Evolutionary conservation across 2,329 filamentous ascomycete genomes (phyloP).

Genomic region (Ophiocordyceps australis): DNA sequence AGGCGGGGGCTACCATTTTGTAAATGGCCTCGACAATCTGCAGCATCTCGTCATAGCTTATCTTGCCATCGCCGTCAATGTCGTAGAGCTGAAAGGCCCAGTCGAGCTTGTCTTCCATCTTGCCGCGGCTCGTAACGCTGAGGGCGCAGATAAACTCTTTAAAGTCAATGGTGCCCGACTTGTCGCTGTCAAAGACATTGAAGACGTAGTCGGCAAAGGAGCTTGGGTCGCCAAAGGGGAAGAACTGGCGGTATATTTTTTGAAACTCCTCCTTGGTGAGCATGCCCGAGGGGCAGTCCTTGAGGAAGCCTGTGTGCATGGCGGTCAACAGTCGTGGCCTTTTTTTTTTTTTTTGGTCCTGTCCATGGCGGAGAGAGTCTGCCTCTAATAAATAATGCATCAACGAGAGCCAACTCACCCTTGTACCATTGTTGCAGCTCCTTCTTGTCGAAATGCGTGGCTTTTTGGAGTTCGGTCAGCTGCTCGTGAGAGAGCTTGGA

Average conservation of each 20-base stretch:
- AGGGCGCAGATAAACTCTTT: slow-evolving; percentile 99
- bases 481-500: slow-evolving; percentile 96
- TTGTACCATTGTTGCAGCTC: slow-evolving; percentile 99
- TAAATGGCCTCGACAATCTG: slow-evolving; percentile 98
- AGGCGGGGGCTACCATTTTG: slow-evolving; percentile 67
- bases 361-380: too few relatives aligned
- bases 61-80: slow-evolving; percentile 97
- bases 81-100: slow-evolving; percentile 99
- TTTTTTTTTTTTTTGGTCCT: too few relatives aligned
- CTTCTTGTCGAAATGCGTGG: slow-evolving; percentile 98
- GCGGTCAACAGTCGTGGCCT: neutral
- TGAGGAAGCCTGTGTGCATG: slow-evolving; percentile 59
- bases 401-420: slow-evolving; percentile 35
- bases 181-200: slow-evolving; percentile 96
- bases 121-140: slow-evolving; percentile 88
- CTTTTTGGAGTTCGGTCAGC: slow-evolving; percentile 86
- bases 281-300: slow-evolving; percentile 93
- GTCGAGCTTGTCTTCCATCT: slow-evolving; percentile 98
- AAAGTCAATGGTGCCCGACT: slow-evolving; percentile 95
- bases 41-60: slow-evolving; percentile 98
- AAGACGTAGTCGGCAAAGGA: slow-evolving; percentile 98
- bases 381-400: too few relatives aligned
- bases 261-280: slow-evolving; percentile 98
- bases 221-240: slow-evolving; percentile 92
- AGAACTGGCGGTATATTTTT: slow-evolving; percentile 99